A percentile compares a stretch with the other conserved stretches of the same genome.
phyloP scores from a whole-genome alignment of 306 rosid species.

The Geum urbanum region DNA sequence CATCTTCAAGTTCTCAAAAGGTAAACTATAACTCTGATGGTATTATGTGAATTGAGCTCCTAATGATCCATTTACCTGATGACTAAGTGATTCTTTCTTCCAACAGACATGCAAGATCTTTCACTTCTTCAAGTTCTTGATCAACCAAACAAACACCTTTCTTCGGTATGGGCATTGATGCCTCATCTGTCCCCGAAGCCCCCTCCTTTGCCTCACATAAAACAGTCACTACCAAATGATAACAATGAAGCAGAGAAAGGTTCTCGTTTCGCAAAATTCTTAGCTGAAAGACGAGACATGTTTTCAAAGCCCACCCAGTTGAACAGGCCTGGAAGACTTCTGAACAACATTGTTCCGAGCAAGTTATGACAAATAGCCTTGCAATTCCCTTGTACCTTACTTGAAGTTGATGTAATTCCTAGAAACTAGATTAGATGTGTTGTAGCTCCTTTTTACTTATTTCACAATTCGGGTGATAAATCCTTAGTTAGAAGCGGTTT shows the following conservation, averaged over 20 bases:
- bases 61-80: not conserved
- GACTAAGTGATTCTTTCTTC: conserved; percentile 16
- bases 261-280: conserved; percentile 68
- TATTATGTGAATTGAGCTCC: not conserved
- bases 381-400: conserved; percentile 10
- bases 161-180: conserved; percentile 83
- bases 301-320: conserved; percentile 37
- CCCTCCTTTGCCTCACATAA: conserved; percentile 39
- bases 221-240: conserved; percentile 35
- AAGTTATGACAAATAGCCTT: conserved; percentile 50
- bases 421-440: not conserved
- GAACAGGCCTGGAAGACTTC: conserved; percentile 35
- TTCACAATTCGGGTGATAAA: not conserved
- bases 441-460: conserved; percentile 8
- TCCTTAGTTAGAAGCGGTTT: not conserved
- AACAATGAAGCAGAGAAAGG: conserved; percentile 55
- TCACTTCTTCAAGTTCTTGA: conserved; percentile 60
- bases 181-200: conserved; percentile 59
- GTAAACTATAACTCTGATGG: conserved; percentile 32
- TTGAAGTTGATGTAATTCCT: conserved; percentile 5
- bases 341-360: conserved; percentile 43
- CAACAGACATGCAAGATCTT: conserved; percentile 58
- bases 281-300: conserved; percentile 62
- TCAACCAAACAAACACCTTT: conserved; percentile 55
- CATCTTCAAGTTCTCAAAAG: conserved; percentile 62